Base-by-base conservation (phyloP, 2,329 filamentous ascomycete species). In the Botryotinia globosa region DNA sequence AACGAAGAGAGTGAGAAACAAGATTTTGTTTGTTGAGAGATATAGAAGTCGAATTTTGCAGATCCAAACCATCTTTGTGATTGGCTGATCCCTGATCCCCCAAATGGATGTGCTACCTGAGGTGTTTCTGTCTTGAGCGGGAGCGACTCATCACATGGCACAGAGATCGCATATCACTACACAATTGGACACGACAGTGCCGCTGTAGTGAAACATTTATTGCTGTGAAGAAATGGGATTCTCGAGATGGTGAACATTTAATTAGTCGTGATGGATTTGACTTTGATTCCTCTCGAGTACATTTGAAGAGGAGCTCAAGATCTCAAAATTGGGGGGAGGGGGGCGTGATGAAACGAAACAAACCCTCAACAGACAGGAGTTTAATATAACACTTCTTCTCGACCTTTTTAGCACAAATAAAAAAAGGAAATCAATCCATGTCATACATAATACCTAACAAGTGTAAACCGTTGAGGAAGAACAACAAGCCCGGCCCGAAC, bases 121-220 rank as follows among this genome's bases (percentile, higher is more conserved):
- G 70, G 70, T 72, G 63, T 67, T 59, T 58, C 2, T 71, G 29
- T 71, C 61, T 71, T 16, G 54, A 72, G 54, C 56, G 65, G 71
- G 58, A 69, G 62, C 56, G 65, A 72, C 70, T 72, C 56, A 63
- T 72, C 71, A 72, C 58, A 72, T 72, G 65, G 71, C 37, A 72
- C 65, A 72, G 70, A 72, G 65, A 72, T 72, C 71, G 71, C 65
- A 58, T 69, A 61, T 42, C 67, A 69, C 67, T 14, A 48, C 70
- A 68, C 63, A 61, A 72, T 68, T 59, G 39, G 42, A 16, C 63
- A 72, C 70, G 37, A 48, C 63, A 68, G 70, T 72, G 42, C 70
- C 70, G 70, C 63, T 72, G 70, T 65, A 18, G 70, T 72, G 70
- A 68, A 68, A 72, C 70, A 32, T 67, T 12, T 22, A 42, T 29